Percentiles rank a stretch among this genome's conserved stretches.
phyloP scores from a whole-genome alignment of 2,329 filamentous ascomycete genomes.

The Aspergillus pseudonomiae region DNA sequence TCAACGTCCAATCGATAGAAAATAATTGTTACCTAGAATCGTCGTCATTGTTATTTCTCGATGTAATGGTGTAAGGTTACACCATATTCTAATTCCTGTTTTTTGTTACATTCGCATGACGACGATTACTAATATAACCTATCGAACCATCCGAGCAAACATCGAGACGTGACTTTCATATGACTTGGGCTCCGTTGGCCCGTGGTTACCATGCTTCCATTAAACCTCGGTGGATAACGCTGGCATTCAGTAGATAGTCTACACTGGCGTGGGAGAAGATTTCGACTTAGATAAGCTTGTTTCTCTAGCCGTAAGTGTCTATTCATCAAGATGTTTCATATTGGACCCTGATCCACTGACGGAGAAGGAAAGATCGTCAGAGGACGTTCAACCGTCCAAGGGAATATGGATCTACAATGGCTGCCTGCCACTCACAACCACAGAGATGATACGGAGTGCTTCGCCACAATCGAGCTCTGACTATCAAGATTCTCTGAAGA shows the following conservation, averaged over 20 bases:
- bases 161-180: not conserved
- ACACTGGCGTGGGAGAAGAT: not conserved
- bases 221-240: not conserved
- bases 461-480: constrained; percentile 1
- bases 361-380: constrained; percentile 11
- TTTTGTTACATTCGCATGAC: not conserved
- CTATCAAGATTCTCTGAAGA: not conserved
- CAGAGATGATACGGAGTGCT: not conserved
- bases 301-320: constrained; percentile 1
- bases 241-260: not conserved
- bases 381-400: not conserved
- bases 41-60: not conserved
- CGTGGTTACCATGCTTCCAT: not conserved
- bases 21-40: not conserved
- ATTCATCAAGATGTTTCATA: constrained; percentile 5
- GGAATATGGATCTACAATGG: constrained; percentile 1
- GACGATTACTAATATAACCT: not conserved
- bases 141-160: not conserved
- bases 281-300: constrained; percentile 3
- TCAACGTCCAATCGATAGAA: not conserved
- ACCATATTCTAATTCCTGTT: not conserved
- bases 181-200: not conserved
- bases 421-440: not conserved
- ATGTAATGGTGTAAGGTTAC: not conserved
- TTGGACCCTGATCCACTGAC: constrained; percentile 14